These are phyloP conservation scores for Acacia pycnantha DNA, from an alignment of 331 rosid genomes.

Conservation along the genomic window DNA sequence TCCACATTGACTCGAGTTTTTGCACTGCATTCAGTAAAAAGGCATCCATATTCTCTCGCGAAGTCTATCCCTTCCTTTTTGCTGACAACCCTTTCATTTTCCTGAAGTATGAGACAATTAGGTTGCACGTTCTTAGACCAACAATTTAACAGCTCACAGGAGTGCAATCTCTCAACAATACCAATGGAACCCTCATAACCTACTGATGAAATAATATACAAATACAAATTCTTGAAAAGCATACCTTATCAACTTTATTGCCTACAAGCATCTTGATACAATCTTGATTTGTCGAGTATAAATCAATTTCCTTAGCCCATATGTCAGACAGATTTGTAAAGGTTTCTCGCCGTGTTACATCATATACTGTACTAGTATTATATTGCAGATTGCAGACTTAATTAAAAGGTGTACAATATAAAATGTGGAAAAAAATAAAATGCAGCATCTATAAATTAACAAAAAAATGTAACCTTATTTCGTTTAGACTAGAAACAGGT, in stretches of 20 bases:
- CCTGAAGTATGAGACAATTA: constrained; percentile 46
- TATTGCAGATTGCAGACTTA: constrained; percentile 10
- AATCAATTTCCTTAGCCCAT: constrained; percentile 84
- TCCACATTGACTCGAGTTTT: constrained; percentile 81
- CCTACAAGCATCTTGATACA: constrained; percentile 93
- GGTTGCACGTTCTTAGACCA: neutral
- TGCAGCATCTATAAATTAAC: neutral
- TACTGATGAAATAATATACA: neutral
- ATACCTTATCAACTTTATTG: constrained; percentile 83
- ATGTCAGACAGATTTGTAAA: constrained; percentile 80
- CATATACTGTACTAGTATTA: constrained; percentile 57
- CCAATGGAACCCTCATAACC: neutral
- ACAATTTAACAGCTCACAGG: constrained; percentile 1
- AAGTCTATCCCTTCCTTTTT: constrained; percentile 77
- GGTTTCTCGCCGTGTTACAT: constrained; percentile 70
- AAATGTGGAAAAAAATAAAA: neutral
- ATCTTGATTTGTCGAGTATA: constrained; percentile 86
- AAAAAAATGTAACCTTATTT: neutral
- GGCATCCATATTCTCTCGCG: constrained; percentile 86
- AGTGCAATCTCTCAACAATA: neutral
- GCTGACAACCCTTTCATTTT: constrained; percentile 78
- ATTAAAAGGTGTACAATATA: constrained; percentile 3
- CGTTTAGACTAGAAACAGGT: neutral
- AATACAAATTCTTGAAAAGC: neutral
- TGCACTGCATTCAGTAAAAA: constrained; percentile 80